These are phyloP conservation scores for Nakataea oryzae DNA, from an alignment of 2,329 filamentous ascomycete genomes.

Conservation along the genomic window DNA sequence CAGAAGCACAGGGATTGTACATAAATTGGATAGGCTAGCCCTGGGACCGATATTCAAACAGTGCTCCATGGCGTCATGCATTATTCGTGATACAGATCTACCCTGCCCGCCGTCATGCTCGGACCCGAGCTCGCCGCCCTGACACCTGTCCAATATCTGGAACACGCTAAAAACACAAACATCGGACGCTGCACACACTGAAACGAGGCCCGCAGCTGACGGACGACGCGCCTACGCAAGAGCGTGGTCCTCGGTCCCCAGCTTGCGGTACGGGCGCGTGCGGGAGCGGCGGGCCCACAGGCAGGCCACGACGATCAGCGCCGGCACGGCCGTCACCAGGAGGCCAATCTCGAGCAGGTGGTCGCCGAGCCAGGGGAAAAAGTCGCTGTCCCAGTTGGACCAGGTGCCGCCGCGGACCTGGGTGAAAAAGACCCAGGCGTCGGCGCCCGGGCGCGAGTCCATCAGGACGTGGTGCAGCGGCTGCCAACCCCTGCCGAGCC, in stretches of 20 bases:
- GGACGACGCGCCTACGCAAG: too few relatives aligned
- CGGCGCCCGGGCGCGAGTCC: slow-evolving; percentile 14
- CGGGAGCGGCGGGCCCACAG: not conserved
- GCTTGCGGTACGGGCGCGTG: not conserved
- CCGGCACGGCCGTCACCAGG: not conserved
- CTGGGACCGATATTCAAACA: too few relatives aligned
- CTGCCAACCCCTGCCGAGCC: slow-evolving; percentile 4
- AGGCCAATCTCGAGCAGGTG: slow-evolving; percentile 10
- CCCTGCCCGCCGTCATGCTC: too few relatives aligned
- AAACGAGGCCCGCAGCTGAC: too few relatives aligned
- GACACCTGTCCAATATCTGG: too few relatives aligned
- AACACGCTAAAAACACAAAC: too few relatives aligned
- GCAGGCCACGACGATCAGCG: not conserved
- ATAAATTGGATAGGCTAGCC: too few relatives aligned
- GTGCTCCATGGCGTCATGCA: too few relatives aligned
- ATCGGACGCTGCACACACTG: too few relatives aligned
- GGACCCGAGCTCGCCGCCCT: too few relatives aligned
- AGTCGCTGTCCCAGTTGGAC: slow-evolving; percentile 18
- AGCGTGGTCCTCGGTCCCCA: not conserved
- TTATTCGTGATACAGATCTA: too few relatives aligned
- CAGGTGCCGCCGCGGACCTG: slow-evolving; percentile 17
- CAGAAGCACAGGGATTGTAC: too few relatives aligned
- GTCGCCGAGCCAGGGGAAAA: slow-evolving; percentile 18
- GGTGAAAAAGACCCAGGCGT: slow-evolving; percentile 18
- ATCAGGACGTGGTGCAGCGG: slow-evolving; percentile 16